Conservation (phyloP, 352 stramenopile species). For the Phytopythium aichiense region DNA sequence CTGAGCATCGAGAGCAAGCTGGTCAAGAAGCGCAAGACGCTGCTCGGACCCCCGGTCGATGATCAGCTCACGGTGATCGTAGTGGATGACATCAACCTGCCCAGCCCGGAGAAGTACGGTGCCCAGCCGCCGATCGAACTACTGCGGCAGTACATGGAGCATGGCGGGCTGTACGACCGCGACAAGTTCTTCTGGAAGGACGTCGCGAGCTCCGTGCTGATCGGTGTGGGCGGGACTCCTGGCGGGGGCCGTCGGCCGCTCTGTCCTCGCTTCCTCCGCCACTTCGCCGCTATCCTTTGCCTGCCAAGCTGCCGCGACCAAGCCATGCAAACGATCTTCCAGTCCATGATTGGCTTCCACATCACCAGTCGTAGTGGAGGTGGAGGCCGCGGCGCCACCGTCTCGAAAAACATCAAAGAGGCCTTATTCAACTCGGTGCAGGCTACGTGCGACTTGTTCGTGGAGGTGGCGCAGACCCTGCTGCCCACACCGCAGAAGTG, state of each 20-base stretch:
- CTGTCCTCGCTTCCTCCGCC: constrained; percentile 59
- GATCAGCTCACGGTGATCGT: constrained; percentile 75
- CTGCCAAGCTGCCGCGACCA: constrained; percentile 66
- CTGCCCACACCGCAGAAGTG: constrained; percentile 77
- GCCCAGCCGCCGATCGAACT: constrained; percentile 78
- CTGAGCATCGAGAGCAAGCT: constrained; percentile 89
- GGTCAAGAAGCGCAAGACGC: constrained; percentile 89
- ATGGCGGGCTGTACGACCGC: constrained; percentile 72
- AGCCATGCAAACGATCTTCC: constrained; percentile 89
- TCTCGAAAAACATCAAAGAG: constrained; percentile 52
- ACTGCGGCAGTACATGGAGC: constrained; percentile 67
- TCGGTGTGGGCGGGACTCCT: constrained; percentile 56
- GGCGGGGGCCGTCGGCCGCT: constrained; percentile 51
- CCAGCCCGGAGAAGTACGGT: constrained; percentile 62
- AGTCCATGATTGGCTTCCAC: constrained; percentile 69
- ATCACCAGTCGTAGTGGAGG: constrained; percentile 18
- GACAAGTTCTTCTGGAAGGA: constrained; percentile 86
- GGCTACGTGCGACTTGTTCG: constrained; percentile 60
- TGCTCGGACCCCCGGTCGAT: constrained; percentile 81
- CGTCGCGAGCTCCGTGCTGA: constrained; percentile 56
- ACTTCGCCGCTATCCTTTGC: constrained; percentile 66
- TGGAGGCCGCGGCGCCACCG: not conserved
- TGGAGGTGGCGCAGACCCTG: constrained; percentile 42
- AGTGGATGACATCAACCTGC: constrained; percentile 93
- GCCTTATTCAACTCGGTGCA: constrained; percentile 47